A percentile compares a stretch with the other conserved stretches of the same genome.
phyloP scores from a whole-genome alignment of 202 grass and related monocot species.

The Digitaria exilis region DNA sequence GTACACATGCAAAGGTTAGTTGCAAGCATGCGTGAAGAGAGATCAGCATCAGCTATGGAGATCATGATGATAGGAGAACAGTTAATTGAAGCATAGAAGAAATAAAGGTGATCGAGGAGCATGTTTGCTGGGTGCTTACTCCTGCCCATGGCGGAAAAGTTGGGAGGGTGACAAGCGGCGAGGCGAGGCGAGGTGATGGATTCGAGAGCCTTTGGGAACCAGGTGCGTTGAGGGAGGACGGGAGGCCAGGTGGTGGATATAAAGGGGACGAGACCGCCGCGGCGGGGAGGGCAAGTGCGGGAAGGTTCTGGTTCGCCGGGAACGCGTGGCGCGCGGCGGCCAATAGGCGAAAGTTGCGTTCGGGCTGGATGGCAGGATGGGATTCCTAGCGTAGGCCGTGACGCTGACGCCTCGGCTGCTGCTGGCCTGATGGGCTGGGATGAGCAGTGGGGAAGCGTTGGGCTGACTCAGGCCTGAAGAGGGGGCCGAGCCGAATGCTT shows the following conservation, averaged over 20 bases:
- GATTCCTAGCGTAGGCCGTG: neutral
- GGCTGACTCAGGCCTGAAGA: neutral
- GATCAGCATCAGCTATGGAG: no score
- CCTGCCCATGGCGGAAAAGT: slow-evolving; percentile 51
- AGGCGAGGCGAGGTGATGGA: neutral
- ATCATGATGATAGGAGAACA: no score
- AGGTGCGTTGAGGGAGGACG: neutral
- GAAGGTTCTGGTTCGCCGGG: slow-evolving; percentile 20
- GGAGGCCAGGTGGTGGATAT: slow-evolving; percentile 36
- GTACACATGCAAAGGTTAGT: no score
- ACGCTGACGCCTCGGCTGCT: neutral
- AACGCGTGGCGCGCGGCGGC: slow-evolving; percentile 29
- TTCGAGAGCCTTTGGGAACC: neutral
- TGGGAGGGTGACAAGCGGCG: neutral
- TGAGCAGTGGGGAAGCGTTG: neutral
- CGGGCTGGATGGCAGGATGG: neutral
- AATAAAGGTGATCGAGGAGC: no score
- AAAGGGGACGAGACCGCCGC: neutral
- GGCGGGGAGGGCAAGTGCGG: neutral
- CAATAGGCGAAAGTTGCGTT: slow-evolving; percentile 8
- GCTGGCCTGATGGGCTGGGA: neutral
- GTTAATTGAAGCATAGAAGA: no score
- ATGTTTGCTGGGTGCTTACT: slow-evolving; percentile 38
- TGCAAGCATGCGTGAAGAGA: no score
- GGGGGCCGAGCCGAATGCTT: neutral